Evolutionary conservation across 371 early-diverging fungal species (phyloP).

Genomic region (Encephalitozoon hellem): DNA sequence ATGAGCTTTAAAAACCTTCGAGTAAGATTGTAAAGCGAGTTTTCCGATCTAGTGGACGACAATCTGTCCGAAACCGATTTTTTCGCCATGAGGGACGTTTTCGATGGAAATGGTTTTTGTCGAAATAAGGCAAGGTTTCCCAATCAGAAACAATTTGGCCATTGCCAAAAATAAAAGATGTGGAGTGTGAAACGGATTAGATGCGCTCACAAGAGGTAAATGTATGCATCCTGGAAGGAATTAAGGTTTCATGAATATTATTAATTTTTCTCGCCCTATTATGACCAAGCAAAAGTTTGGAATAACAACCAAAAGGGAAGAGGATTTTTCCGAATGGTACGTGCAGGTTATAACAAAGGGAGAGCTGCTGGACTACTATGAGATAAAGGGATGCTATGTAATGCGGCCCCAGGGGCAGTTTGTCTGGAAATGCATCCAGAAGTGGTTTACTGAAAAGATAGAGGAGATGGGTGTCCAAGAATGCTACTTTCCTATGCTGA

Average conservation of each 20-base stretch:
- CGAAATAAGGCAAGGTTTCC: not conserved
- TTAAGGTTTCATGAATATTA: not conserved
- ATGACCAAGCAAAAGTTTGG: constrained; percentile 68
- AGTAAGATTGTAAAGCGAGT: constrained; percentile 67
- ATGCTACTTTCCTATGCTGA: constrained; percentile 98
- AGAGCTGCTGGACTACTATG: constrained; percentile 97
- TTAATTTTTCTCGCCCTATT: not conserved
- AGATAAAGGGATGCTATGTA: constrained; percentile 96
- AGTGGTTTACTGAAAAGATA: constrained; percentile 80
- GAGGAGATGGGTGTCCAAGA: constrained; percentile 84
- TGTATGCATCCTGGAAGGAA: not conserved
- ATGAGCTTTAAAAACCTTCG: constrained; percentile 67
- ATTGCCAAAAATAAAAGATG: not conserved
- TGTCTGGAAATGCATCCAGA: constrained; percentile 78
- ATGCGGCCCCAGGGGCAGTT: constrained; percentile 88
- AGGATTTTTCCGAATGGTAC: constrained; percentile 63
- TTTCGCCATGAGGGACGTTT: constrained; percentile 14
- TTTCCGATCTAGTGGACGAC: constrained; percentile 58
- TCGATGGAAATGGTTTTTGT: not conserved
- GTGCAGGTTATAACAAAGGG: constrained; percentile 71
- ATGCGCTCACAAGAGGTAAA: not conserved
- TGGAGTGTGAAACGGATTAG: not conserved
- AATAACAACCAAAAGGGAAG: constrained; percentile 77
- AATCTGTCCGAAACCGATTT: constrained; percentile 7
- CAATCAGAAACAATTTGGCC: not conserved